Percentiles rank a stretch among this genome's conserved stretches.
Evolutionary conservation across 306 rosid species (phyloP).

Genomic region (Prunus mume): DNA sequence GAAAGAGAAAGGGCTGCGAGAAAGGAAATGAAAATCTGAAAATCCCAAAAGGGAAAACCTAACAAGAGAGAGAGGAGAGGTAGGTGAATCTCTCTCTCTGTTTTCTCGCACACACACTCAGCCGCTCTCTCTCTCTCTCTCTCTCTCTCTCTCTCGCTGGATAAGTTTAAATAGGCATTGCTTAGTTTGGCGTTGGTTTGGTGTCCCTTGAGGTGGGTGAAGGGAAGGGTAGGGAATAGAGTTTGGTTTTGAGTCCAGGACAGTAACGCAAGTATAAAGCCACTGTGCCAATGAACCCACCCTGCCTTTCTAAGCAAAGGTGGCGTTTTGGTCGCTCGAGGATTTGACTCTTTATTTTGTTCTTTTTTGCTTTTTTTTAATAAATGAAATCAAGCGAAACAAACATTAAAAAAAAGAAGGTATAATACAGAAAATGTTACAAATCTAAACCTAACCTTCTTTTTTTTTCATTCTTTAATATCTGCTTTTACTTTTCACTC

Average conservation of each 20-base stretch:
- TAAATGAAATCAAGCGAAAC: too few relatives aligned
- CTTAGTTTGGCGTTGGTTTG: not conserved
- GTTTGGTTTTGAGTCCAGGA: not conserved
- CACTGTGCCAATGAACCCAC: not conserved
- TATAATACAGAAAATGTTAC: too few relatives aligned
- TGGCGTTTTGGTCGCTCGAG: not conserved
- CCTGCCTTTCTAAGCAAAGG: not conserved
- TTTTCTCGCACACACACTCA: not conserved
- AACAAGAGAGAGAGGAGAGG: constrained; percentile 7
- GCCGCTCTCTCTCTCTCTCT: not conserved
- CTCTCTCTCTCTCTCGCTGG: not conserved
- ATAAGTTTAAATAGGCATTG: not conserved
- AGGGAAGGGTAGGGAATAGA: not conserved
- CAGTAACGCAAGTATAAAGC: not conserved
- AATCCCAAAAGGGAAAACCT: not conserved
- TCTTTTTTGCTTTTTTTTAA: not conserved
- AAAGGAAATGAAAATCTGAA: not conserved
- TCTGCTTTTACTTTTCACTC: too few relatives aligned
- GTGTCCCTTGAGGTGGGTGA: not conserved
- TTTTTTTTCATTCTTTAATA: too few relatives aligned
- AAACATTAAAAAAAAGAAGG: too few relatives aligned
- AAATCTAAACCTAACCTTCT: too few relatives aligned
- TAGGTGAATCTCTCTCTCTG: constrained; percentile 30
- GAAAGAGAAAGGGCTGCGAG: not conserved
- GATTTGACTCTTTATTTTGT: not conserved